A percentile compares a stretch with the other conserved stretches of the same genome.
Conservation (phyloP, 2,329 filamentous ascomycete genomes). For the Cercospora janseana region DNA sequence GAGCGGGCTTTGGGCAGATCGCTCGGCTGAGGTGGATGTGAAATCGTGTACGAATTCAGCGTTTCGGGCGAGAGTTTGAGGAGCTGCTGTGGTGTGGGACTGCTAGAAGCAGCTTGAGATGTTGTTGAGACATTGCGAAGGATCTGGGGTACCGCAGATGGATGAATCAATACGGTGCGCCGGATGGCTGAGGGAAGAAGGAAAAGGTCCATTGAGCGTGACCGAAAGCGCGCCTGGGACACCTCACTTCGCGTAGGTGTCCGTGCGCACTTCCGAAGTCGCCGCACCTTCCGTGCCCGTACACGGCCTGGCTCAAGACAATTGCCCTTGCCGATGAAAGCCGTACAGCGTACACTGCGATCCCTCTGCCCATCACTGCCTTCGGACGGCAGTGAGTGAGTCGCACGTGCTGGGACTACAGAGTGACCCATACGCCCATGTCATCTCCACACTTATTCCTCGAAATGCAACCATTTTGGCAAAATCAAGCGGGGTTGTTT, state of each 20-base stretch:
- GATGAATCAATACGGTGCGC: conserved; percentile 15
- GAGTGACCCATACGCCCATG: too few relatives aligned
- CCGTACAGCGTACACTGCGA: too few relatives aligned
- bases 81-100: conserved; percentile 19
- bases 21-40: conserved; percentile 34
- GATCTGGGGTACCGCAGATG: conserved; percentile 1
- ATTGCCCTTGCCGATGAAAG: neutral
- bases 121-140: conserved; percentile 11
- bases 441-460: neutral
- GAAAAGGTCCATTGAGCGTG: conserved; percentile 30
- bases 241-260: neutral
- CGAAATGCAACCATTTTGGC: neutral
- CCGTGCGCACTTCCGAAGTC: conserved; percentile 3
- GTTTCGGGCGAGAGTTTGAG: conserved; percentile 33
- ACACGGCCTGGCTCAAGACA: neutral
- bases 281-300: neutral
- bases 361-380: too few relatives aligned
- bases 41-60: conserved; percentile 37
- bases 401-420: too few relatives aligned
- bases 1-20: conserved; percentile 43
- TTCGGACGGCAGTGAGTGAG: too few relatives aligned
- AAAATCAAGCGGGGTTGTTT: conserved; percentile 1
- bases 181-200: conserved; percentile 31
- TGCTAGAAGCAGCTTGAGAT: neutral
- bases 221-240: neutral